A percentile compares a stretch with the other conserved stretches of the same genome.
These are phyloP conservation scores for Pythium sp. DNA, from an alignment of 352 stramenopile species.

Conservation along the genomic window DNA sequence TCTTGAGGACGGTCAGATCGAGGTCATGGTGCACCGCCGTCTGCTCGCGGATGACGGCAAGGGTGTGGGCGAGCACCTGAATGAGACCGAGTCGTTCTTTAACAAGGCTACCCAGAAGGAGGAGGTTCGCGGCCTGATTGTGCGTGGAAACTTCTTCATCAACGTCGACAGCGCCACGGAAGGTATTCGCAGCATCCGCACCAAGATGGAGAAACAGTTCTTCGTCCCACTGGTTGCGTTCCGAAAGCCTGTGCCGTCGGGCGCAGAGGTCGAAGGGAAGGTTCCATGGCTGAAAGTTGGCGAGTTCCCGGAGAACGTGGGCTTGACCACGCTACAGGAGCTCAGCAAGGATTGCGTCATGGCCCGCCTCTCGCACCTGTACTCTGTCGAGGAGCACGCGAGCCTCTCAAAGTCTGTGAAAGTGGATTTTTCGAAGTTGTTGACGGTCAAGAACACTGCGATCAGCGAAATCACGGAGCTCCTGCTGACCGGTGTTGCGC, in stretches of 20 bases:
- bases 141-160: constrained; percentile 67
- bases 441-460: constrained; percentile 41
- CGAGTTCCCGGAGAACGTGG: constrained; percentile 91
- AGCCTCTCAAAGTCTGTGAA: constrained; percentile 69
- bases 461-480: constrained; percentile 82
- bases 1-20: constrained; percentile 88
- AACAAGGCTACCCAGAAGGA: constrained; percentile 54
- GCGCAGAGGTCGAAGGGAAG: constrained; percentile 41
- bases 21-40: constrained; percentile 98
- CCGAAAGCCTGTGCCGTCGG: constrained; percentile 30
- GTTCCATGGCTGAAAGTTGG: constrained; percentile 57
- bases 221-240: constrained; percentile 63
- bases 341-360: constrained; percentile 79
- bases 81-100: constrained; percentile 89
- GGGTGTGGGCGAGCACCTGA: constrained; percentile 91
- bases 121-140: constrained; percentile 57
- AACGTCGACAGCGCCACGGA: constrained; percentile 56
- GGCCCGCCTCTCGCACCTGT: constrained; percentile 94
- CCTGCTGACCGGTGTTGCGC: constrained; percentile 84
- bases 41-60: constrained; percentile 91
- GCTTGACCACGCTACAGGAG: constrained; percentile 89
- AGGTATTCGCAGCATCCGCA: constrained; percentile 52
- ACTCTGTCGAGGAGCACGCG: constrained; percentile 82
- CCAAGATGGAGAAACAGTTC: constrained; percentile 69
- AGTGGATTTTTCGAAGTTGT: constrained; percentile 70